Conservation (phyloP, 75 land plant genomes). For the Picea glauca region DNA sequence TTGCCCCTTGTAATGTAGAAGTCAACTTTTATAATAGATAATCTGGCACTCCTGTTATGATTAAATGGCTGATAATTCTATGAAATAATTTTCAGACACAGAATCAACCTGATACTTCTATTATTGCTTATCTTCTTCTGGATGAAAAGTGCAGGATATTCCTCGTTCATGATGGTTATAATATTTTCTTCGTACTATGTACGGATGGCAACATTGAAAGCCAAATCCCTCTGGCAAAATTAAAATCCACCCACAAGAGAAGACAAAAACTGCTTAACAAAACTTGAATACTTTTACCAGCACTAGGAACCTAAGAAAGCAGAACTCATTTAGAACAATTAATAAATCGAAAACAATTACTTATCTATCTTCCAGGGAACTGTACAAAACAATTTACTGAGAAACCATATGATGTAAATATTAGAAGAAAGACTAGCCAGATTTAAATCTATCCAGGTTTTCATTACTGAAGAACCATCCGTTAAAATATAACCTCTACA, state of each 20-base stretch:
- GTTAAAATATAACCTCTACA: too few species aligned
- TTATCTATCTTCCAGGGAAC: too few species aligned
- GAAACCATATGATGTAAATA: too few species aligned
- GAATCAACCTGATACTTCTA: neutral
- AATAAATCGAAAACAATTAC: too few species aligned
- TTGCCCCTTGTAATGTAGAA: neutral
- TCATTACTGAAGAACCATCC: too few species aligned
- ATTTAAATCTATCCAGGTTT: too few species aligned
- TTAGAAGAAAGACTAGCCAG: too few species aligned
- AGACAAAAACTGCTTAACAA: neutral
- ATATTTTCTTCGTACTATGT: neutral
- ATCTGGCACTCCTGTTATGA: neutral
- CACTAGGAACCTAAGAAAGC: neutral
- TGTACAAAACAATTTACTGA: too few species aligned
- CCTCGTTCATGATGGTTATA: neutral
- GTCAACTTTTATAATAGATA: neutral
- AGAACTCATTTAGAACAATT: too few species aligned
- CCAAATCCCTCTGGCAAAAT: neutral
- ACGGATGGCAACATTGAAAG: neutral
- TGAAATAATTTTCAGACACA: neutral
- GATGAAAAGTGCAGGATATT: neutral
- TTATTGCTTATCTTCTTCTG: neutral
- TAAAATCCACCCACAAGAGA: neutral
- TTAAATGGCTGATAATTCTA: neutral
- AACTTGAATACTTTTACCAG: neutral